Evolutionary conservation across 2,329 filamentous ascomycete genomes (phyloP).

Genomic region (Polytolypa hystricis): DNA sequence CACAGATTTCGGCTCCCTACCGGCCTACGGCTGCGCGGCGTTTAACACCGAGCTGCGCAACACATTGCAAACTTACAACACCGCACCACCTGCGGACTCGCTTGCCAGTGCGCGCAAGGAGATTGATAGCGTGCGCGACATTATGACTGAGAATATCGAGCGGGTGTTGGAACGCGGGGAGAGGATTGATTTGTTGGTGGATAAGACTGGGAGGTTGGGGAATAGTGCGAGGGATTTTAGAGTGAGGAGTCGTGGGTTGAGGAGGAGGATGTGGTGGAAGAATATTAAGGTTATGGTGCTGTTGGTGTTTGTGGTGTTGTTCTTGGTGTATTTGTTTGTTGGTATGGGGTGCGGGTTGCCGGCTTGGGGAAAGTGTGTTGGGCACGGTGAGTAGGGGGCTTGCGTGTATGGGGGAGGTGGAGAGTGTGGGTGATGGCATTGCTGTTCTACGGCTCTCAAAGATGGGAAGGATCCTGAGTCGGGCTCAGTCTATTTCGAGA

Average conservation of each 20-base stretch:
- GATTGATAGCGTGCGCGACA: slow-evolving; percentile 83
- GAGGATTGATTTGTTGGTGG: slow-evolving; percentile 82
- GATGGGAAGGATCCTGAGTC: no score
- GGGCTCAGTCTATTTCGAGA: no score
- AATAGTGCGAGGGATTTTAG: slow-evolving; percentile 84
- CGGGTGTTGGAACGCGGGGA: slow-evolving; percentile 80
- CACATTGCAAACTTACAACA: slow-evolving; percentile 76
- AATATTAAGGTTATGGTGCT: slow-evolving; percentile 90
- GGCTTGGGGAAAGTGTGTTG: slow-evolving; percentile 36
- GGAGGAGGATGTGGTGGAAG: slow-evolving; percentile 99
- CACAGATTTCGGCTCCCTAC: slow-evolving; percentile 66
- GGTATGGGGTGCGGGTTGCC: slow-evolving; percentile 63
- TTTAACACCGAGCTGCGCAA: slow-evolving; percentile 72
- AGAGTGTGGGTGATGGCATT: no score
- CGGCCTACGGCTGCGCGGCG: slow-evolving; percentile 77
- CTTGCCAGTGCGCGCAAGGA: slow-evolving; percentile 73
- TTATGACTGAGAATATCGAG: slow-evolving; percentile 95
- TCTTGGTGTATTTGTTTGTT: slow-evolving; percentile 59
- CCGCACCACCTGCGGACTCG: slow-evolving; percentile 67
- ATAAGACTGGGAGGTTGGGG: slow-evolving; percentile 89
- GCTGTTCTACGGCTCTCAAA: no score
- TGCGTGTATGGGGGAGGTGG: background rate
- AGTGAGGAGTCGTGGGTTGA: slow-evolving; percentile 71
- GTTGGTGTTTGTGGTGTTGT: slow-evolving; percentile 56
- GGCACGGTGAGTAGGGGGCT: slow-evolving; percentile 10